Base-by-base conservation (phyloP, 116 monocot genomes). In the Cymodocea nodosa region DNA sequence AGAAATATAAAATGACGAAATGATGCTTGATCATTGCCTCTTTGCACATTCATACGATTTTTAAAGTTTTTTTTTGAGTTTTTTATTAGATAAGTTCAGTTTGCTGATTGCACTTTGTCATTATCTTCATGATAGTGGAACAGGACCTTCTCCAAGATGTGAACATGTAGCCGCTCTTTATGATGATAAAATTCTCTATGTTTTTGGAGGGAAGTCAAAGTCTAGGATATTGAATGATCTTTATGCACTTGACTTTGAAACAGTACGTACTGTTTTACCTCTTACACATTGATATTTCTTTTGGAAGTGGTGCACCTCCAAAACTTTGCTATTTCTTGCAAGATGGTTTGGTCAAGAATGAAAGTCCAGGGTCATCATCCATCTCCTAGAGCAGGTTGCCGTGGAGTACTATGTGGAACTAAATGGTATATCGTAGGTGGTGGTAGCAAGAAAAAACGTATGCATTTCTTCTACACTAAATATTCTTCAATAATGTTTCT, bases 381-480 rank as follows among this genome's bases (percentile, higher is more conserved):
- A 54, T 85, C 97, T 49, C 78, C 92, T 55, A 79, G 97, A 71
- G 87, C 97, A 30, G 97, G 97, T 70, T 91, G 84, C 57, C 71
- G 88, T 67, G 92, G 97, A 56, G 85, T 82, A 60, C 82, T 91
- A 35, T 97, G 85, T 74, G 97, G 97, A 74, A 80, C 77, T 60
- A 97, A 85, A 87, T 97, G 97, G 97, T 97, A 91, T 70, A 97
- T 97, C 50, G 63, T 79, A 48, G 97, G 97, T 17, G 97, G 97
- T 71, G 92, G 92, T 74, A 97, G 92, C 86, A 97, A 91, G 80
- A 97, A 88, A 88, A 91, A 86, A 82, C 52, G 97, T 97, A 97
- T 12, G 82, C 63, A 56, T 71, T 11, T 20, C 72, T 52, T 44
- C 12, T 44, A 12, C 44, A 44, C 12, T 10, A 44, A 44, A 12